Conservation (phyloP, 169 alveolate genomes). For the Eimeria zaria region DNA sequence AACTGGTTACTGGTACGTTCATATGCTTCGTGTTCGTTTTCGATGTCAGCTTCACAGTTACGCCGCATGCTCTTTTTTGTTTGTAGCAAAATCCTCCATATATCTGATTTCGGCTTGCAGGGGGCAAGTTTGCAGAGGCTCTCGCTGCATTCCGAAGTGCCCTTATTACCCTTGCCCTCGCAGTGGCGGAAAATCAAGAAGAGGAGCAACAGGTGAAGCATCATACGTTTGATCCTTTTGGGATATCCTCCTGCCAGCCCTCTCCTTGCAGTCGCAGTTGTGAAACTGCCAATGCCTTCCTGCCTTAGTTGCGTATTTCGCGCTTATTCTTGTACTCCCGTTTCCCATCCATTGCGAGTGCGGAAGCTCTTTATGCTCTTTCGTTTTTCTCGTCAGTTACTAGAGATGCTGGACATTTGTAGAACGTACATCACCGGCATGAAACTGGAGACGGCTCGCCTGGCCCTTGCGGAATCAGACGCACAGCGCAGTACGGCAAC, state of each 20-base stretch:
- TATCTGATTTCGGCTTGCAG: constrained; percentile 28
- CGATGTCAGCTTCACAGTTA: neutral
- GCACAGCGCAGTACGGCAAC: constrained; percentile 77
- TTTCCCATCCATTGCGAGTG: neutral
- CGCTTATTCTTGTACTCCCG: neutral
- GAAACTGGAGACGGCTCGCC: constrained; percentile 87
- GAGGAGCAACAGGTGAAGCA: constrained; percentile 83
- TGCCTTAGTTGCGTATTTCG: neutral
- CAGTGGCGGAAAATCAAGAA: constrained; percentile 79
- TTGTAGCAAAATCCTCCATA: neutral
- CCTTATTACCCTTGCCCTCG: constrained; percentile 83
- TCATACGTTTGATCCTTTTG: neutral
- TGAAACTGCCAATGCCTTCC: neutral
- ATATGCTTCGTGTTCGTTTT: neutral
- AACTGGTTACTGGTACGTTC: constrained; percentile 81
- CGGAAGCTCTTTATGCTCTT: neutral
- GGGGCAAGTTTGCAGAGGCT: constrained; percentile 88
- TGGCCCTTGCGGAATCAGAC: constrained; percentile 81
- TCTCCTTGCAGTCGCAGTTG: neutral
- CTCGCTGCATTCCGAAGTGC: constrained; percentile 86
- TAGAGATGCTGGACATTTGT: constrained; percentile 81
- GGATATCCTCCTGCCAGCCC: no score
- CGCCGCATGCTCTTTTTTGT: neutral
- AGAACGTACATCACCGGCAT: constrained; percentile 86
- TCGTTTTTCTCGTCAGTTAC: constrained; percentile 67